A percentile compares a stretch with the other conserved stretches of the same genome.
Evolutionary conservation across 352 stramenopile species (phyloP).

Genomic region (Phytophthora idaei): DNA sequence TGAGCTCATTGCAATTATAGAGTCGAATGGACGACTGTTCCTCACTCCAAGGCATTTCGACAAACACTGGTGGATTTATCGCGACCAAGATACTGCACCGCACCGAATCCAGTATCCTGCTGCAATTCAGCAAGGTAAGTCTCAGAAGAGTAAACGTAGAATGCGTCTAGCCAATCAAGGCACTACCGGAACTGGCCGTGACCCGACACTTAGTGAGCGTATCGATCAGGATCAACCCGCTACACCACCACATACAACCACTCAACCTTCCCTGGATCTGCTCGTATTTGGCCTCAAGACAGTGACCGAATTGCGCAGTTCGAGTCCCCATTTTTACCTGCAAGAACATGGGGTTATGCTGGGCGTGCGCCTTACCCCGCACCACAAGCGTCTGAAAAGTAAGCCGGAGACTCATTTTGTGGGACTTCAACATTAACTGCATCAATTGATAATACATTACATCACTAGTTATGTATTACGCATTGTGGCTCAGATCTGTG

Average conservation of each 20-base stretch:
- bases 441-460: no score
- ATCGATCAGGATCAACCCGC: neutral
- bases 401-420: no score
- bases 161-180: neutral
- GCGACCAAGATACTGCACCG: neutral
- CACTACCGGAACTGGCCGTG: neutral
- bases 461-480: no score
- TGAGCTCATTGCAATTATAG: neutral
- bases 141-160: neutral
- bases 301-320: neutral
- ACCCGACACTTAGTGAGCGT: neutral
- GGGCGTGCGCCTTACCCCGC: no score
- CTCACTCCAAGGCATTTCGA: neutral
- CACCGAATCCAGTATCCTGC: neutral
- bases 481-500: no score
- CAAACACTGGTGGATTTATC: constrained; percentile 1
- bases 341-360: no score
- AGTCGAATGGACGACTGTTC: neutral
- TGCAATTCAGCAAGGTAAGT: neutral
- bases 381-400: no score
- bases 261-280: neutral
- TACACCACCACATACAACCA: neutral
- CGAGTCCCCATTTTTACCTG: neutral
- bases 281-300: neutral
- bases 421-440: no score